These are phyloP conservation scores for Lactarius trivialis DNA, from an alignment of 768 basidiomycete genomes.

Conservation along the genomic window DNA sequence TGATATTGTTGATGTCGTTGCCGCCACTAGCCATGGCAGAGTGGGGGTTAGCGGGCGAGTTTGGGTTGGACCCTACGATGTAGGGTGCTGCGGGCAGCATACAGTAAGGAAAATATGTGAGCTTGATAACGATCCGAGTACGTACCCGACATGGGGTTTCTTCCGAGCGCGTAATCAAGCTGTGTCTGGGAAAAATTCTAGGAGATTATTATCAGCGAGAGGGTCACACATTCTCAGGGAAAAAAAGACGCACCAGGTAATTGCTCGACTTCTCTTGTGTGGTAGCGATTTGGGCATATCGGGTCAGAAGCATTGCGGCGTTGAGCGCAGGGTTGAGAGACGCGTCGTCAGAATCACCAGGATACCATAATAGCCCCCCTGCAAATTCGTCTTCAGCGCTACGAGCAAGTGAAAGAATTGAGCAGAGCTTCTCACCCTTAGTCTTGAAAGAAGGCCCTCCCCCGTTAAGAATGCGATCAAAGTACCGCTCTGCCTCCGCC, in stretches of 20 bases:
- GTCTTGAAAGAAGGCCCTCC: constrained; percentile 53
- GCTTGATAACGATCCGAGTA: neutral
- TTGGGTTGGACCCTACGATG: constrained; percentile 83
- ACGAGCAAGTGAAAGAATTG: neutral
- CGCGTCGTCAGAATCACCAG: constrained; percentile 76
- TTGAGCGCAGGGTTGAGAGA: constrained; percentile 85
- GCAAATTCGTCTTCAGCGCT: neutral
- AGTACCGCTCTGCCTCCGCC: constrained; percentile 61
- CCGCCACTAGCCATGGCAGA: constrained; percentile 87
- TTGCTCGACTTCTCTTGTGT: constrained; percentile 46
- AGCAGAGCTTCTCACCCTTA: constrained; percentile 40
- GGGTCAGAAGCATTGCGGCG: constrained; percentile 72
- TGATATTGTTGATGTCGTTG: constrained; percentile 56
- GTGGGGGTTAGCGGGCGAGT: constrained; percentile 87
- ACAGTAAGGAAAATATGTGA: neutral
- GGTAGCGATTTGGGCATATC: constrained; percentile 71
- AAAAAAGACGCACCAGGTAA: constrained; percentile 46
- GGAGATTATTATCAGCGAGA: constrained; percentile 10
- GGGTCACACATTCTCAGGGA: neutral
- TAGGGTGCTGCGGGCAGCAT: constrained; percentile 53
- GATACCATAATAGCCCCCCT: constrained; percentile 79
- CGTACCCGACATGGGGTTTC: constrained; percentile 83
- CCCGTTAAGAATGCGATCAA: constrained; percentile 63
- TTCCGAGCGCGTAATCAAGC: constrained; percentile 75
- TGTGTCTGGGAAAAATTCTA: constrained; percentile 73